These are phyloP conservation scores for Monilinia laxa DNA, from an alignment of 2,329 filamentous ascomycete species.

Conservation along the genomic window DNA sequence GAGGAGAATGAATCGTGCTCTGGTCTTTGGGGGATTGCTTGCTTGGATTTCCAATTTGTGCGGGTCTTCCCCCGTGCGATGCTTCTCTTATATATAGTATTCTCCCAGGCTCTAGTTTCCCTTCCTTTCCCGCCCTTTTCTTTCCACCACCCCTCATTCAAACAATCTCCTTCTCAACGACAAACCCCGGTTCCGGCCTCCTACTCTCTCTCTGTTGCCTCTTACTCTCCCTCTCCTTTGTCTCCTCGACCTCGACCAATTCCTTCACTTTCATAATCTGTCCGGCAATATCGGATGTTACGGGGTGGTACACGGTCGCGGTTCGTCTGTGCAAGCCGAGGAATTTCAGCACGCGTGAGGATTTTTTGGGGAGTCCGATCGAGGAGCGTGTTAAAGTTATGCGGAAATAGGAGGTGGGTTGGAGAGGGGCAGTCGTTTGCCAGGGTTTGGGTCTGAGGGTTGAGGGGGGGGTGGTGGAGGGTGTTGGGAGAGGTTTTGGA, in stretches of 20 bases:
- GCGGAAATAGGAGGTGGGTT: conserved; percentile 63
- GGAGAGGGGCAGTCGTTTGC: neutral
- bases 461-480: neutral
- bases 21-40: no score
- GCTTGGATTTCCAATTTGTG: no score
- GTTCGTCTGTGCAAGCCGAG: conserved; percentile 71
- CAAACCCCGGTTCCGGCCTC: conserved; percentile 67
- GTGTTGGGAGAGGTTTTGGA: conserved; percentile 3
- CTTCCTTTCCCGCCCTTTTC: neutral
- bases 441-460: conserved; percentile 5
- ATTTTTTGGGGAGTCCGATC: conserved; percentile 67
- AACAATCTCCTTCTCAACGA: conserved; percentile 53
- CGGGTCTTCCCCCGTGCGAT: no score
- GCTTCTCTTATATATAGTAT: no score
- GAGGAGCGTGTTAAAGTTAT: conserved; percentile 71
- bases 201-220: conserved; percentile 60
- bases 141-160: neutral
- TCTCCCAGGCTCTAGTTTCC: neutral
- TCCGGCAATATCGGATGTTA: conserved; percentile 64
- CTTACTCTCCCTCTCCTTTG: conserved; percentile 58
- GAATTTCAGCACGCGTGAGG: conserved; percentile 64
- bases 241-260: conserved; percentile 66
- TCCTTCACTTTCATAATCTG: conserved; percentile 78
- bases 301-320: conserved; percentile 71
- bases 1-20: no score